Conservation (phyloP, 495 filamentous ascomycete genomes). For the Daldinia loculata region DNA sequence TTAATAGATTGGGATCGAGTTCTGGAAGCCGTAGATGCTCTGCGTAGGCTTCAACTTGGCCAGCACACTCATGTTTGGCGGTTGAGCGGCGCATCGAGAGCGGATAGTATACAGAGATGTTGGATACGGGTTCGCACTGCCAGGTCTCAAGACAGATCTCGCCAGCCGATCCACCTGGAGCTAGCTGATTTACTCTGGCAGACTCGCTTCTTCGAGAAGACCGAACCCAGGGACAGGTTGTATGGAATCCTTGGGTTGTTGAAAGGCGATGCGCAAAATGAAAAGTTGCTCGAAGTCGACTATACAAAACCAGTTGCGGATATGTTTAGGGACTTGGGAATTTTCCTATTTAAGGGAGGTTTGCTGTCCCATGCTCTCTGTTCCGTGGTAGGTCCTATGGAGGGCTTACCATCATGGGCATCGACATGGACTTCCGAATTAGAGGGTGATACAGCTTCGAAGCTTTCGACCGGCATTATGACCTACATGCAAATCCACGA, state of each 20-base stretch:
- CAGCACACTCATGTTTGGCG: constrained; percentile 22
- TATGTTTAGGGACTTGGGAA: constrained; percentile 15
- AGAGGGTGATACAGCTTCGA: constrained; percentile 10
- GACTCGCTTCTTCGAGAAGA: constrained; percentile 18
- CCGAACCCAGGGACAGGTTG: constrained; percentile 17
- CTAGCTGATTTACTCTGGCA: constrained; percentile 22
- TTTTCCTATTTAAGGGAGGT: constrained; percentile 14
- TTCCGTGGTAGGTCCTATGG: constrained; percentile 6
- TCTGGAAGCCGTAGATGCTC: constrained; percentile 1
- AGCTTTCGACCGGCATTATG: constrained; percentile 6
- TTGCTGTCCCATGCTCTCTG: constrained; percentile 20
- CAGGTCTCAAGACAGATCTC: not conserved
- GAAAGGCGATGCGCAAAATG: not conserved
- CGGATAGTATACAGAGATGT: constrained; percentile 14
- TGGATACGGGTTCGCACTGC: constrained; percentile 5
- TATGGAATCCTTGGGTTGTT: constrained; percentile 22
- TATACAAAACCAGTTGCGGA: constrained; percentile 21
- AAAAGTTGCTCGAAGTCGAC: constrained; percentile 19
- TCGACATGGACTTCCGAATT: constrained; percentile 6
- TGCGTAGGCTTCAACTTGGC: constrained; percentile 22
- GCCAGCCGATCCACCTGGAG: constrained; percentile 1
- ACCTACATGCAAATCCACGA: constrained; percentile 13
- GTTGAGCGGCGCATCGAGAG: constrained; percentile 2
- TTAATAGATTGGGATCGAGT: constrained; percentile 16
- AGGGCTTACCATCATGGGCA: constrained; percentile 23